phyloP scores from a whole-genome alignment of 768 basidiomycete genomes.

The Tulasnella sp. region DNA sequence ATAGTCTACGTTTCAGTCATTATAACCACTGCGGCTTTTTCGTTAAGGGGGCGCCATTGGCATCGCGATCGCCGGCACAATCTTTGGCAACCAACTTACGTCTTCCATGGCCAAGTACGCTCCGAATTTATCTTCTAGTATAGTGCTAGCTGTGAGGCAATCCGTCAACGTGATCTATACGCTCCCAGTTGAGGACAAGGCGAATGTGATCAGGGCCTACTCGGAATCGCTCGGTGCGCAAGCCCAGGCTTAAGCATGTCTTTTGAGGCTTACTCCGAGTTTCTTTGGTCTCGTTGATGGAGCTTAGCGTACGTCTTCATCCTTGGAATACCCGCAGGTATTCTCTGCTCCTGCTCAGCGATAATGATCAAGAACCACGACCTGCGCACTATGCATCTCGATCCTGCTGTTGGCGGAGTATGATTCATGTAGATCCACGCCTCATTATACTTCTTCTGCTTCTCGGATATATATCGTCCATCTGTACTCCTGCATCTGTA shows the following conservation, averaged over 20 bases:
- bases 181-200: slow-evolving; percentile 19
- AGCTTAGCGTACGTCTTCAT: slow-evolving; percentile 26
- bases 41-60: background rate
- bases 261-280: too few relatives aligned
- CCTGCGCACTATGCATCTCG: too few relatives aligned
- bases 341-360: slow-evolving; percentile 11
- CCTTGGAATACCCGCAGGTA: slow-evolving; percentile 27
- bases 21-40: background rate
- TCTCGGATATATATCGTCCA: too few relatives aligned
- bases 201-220: slow-evolving; percentile 17
- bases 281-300: too few relatives aligned
- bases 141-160: slow-evolving; percentile 20
- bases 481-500: too few relatives aligned
- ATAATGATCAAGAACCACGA: too few relatives aligned
- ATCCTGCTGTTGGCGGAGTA: too few relatives aligned
- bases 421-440: too few relatives aligned
- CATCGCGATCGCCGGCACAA: slow-evolving; percentile 11
- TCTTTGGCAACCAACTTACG: slow-evolving; percentile 24
- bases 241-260: too few relatives aligned
- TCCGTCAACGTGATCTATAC: slow-evolving; percentile 24
- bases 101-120: slow-evolving; percentile 24
- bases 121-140: slow-evolving; percentile 17
- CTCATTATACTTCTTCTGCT: too few relatives aligned
- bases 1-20: background rate
- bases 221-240: slow-evolving; percentile 10